These are phyloP conservation scores for Periconia macrospinosa DNA, from an alignment of 2,329 filamentous ascomycete species.

Conservation along the genomic window DNA sequence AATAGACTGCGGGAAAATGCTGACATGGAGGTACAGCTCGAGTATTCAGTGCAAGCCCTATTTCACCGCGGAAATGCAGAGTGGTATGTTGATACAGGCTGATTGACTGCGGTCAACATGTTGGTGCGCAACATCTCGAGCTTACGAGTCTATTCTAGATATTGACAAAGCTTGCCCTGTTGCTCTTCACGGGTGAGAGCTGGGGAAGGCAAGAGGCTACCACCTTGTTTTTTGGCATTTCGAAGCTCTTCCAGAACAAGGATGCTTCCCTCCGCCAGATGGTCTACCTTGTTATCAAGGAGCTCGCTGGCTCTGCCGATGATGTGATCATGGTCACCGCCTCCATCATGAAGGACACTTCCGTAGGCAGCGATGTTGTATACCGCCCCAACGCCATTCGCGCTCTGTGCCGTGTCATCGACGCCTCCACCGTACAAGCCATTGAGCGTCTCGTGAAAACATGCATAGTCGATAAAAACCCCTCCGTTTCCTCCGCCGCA, in stretches of 20 bases:
- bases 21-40: conserved; percentile 65
- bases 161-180: conserved; percentile 93
- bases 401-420: conserved; percentile 90
- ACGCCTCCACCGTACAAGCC: conserved; percentile 93
- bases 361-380: conserved; percentile 82
- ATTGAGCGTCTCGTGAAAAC: conserved; percentile 99
- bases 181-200: conserved; percentile 94
- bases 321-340: conserved; percentile 99
- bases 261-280: conserved; percentile 97
- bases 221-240: conserved; percentile 95
- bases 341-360: conserved; percentile 99
- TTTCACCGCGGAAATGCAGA: conserved; percentile 95
- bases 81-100: conserved; percentile 59
- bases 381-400: conserved; percentile 92
- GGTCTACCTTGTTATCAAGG: conserved; percentile 98
- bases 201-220: conserved; percentile 98
- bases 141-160: conserved; percentile 22
- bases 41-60: conserved; percentile 95
- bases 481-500: conserved; percentile 93
- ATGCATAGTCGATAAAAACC: conserved; percentile 98
- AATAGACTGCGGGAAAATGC: conserved; percentile 10
- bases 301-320: conserved; percentile 90
- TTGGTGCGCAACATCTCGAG: background rate
- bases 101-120: background rate
- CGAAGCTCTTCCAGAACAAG: conserved; percentile 99